phyloP scores from a whole-genome alignment of 2,329 filamentous ascomycete species.

The Colletotrichum lentis region DNA sequence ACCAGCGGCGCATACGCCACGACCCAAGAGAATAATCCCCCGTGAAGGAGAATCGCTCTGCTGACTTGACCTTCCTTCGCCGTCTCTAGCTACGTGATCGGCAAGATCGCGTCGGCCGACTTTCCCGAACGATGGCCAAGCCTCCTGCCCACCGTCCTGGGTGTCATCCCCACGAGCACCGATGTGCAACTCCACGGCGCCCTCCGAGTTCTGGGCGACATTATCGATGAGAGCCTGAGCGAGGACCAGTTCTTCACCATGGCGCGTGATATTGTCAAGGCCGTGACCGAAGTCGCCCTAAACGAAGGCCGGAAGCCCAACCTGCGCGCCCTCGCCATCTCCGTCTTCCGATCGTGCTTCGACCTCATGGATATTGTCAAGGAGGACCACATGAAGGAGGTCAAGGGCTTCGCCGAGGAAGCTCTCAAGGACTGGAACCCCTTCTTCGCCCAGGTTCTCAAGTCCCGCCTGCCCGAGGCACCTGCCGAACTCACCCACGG shows the following conservation, averaged over 20 bases:
- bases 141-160: conserved; percentile 81
- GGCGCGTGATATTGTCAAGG: conserved; percentile 83
- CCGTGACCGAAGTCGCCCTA: conserved; percentile 82
- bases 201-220: conserved; percentile 83
- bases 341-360: conserved; percentile 90
- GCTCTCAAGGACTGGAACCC: conserved; percentile 85
- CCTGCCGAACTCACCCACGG: conserved; percentile 57
- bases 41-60: conserved; percentile 5
- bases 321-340: conserved; percentile 84
- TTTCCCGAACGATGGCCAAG: conserved; percentile 96
- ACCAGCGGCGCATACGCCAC: not conserved
- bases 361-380: conserved; percentile 97
- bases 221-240: conserved; percentile 92
- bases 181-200: conserved; percentile 88
- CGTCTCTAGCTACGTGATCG: conserved; percentile 71
- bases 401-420: conserved; percentile 89
- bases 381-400: conserved; percentile 86
- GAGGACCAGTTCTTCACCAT: conserved; percentile 95
- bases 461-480: conserved; percentile 75
- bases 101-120: conserved; percentile 92
- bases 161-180: conserved; percentile 76
- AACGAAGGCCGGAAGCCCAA: conserved; percentile 77
- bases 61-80: conserved; percentile 28
- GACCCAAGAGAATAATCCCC: not conserved
- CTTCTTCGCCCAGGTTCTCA: conserved; percentile 84